phyloP scores from a whole-genome alignment of 495 filamentous ascomycete genomes.

The Bacidia gigantensis region DNA sequence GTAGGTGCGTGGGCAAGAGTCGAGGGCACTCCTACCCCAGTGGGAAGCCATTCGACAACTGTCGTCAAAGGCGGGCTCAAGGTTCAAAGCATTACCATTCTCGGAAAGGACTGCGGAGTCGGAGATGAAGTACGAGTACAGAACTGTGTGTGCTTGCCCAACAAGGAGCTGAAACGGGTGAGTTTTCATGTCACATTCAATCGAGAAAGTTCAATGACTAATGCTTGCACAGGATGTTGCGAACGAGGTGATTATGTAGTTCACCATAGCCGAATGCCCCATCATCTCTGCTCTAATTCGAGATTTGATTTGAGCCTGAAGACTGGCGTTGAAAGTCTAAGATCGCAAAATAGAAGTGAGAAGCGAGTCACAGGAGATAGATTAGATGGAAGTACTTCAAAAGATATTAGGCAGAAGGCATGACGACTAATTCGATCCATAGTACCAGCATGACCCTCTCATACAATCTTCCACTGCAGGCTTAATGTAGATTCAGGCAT shows the following conservation, averaged over 20 bases:
- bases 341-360: no score
- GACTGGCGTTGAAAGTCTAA: no score
- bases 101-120: slow-evolving; percentile 92
- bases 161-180: slow-evolving; percentile 97
- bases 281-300: no score
- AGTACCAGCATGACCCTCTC: no score
- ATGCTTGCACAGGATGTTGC: slow-evolving; percentile 63
- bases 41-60: slow-evolving; percentile 80
- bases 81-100: slow-evolving; percentile 95
- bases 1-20: slow-evolving; percentile 96
- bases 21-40: slow-evolving; percentile 85
- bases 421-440: no score
- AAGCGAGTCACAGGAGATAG: no score
- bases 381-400: no score
- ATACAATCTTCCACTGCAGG: no score
- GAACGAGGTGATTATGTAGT: slow-evolving; percentile 94
- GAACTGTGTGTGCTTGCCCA: slow-evolving; percentile 96
- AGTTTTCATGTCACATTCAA: slow-evolving; percentile 24
- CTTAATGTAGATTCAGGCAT: no score
- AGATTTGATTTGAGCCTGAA: no score
- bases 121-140: slow-evolving; percentile 93
- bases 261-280: no score
- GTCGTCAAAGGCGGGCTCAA: slow-evolving; percentile 96
- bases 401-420: no score
- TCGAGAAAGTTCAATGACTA: neutral